Percentiles rank a stretch among this genome's conserved stretches.
Conservation (phyloP, 257 asterid genomes). For the Nicotiana knightiana region DNA sequence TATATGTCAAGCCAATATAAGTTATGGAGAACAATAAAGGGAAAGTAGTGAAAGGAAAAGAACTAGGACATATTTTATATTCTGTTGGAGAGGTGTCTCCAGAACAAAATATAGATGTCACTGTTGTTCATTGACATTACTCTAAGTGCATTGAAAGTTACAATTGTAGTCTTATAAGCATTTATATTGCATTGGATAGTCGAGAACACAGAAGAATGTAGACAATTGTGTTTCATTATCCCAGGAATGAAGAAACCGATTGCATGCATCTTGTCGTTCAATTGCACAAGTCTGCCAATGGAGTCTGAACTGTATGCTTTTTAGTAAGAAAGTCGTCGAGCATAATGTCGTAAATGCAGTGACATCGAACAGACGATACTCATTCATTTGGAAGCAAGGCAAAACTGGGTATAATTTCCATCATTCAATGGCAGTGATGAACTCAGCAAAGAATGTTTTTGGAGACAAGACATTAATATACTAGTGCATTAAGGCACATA, state of each 20-base stretch:
- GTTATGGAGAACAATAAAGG: background rate
- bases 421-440: background rate
- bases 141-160: background rate
- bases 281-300: background rate
- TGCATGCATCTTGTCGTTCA: background rate
- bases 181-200: background rate
- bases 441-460: background rate
- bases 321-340: background rate
- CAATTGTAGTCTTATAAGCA: background rate
- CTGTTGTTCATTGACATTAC: background rate
- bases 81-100: background rate
- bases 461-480: background rate
- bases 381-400: background rate
- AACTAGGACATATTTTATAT: background rate
- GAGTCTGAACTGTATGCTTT: background rate
- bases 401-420: background rate
- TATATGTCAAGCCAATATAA: background rate
- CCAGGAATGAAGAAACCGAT: background rate
- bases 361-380: background rate
- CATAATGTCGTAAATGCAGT: background rate
- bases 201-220: background rate
- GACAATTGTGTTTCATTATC: background rate
- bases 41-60: background rate
- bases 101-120: background rate
- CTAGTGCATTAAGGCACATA: background rate